Percentiles rank a stretch among this genome's conserved stretches.
phyloP scores from a whole-genome alignment of 2,329 filamentous ascomycete species.

The Alternaria novae-zelandiae region DNA sequence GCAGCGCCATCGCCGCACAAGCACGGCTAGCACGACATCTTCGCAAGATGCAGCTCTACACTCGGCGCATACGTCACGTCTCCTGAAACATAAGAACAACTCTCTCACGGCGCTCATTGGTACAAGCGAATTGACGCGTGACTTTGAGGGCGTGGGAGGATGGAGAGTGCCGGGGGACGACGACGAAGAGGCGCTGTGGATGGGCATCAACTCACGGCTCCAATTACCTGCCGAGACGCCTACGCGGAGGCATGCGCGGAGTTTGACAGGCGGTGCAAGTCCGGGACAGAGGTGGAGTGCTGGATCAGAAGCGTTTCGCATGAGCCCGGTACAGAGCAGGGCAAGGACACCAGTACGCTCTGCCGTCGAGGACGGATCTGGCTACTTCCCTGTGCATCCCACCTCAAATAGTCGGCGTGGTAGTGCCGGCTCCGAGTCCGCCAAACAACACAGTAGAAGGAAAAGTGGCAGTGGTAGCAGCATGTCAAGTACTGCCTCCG shows the following conservation, averaged over 20 bases:
- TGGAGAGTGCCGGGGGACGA: slow-evolving; percentile 47
- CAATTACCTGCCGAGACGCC: slow-evolving; percentile 45
- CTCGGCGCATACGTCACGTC: slow-evolving; percentile 17
- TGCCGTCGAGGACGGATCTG: slow-evolving; percentile 18
- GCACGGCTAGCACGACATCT: slow-evolving; percentile 28
- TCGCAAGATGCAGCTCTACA: slow-evolving; percentile 24
- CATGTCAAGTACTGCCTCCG: slow-evolving; percentile 21
- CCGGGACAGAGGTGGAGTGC: slow-evolving; percentile 35
- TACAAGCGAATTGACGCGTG: slow-evolving; percentile 41
- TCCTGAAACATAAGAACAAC: slow-evolving; percentile 37
- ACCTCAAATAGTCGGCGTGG: slow-evolving; percentile 14
- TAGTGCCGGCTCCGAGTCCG: slow-evolving; percentile 30
- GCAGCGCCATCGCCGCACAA: slow-evolving; percentile 33
- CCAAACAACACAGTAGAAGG: slow-evolving; percentile 29
- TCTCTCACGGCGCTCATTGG: slow-evolving; percentile 45
- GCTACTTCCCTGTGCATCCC: slow-evolving; percentile 39
- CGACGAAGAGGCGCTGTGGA: slow-evolving; percentile 54
- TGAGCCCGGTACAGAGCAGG: slow-evolving; percentile 47
- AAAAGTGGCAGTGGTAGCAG: slow-evolving; percentile 37
- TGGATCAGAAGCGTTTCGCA: slow-evolving; percentile 44
- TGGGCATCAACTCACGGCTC: slow-evolving; percentile 52
- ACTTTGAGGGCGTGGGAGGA: slow-evolving; percentile 55
- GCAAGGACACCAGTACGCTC: slow-evolving; percentile 42
- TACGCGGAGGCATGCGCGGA: slow-evolving; percentile 38
- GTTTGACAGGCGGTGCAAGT: slow-evolving; percentile 40